Evolutionary conservation across 305 asterid species (phyloP).

Genomic region (Solanum aculeatissimum): DNA sequence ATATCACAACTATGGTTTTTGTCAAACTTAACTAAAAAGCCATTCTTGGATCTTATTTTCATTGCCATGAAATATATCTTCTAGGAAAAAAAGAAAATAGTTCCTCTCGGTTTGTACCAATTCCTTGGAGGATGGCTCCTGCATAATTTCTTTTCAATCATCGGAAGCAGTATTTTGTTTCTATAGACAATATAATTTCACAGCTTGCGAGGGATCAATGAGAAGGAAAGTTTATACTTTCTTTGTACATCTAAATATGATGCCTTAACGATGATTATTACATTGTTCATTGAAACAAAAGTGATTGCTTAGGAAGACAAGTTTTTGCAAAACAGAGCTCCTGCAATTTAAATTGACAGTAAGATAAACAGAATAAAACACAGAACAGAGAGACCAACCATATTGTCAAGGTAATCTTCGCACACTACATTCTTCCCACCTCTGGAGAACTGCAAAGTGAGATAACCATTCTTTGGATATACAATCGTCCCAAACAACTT

Average conservation of each 20-base stretch:
- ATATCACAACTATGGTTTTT: background rate
- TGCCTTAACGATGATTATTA: background rate
- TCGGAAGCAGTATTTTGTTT: background rate
- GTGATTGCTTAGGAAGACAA: background rate
- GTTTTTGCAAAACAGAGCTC: background rate
- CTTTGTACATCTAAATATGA: background rate
- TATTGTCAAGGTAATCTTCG: slow-evolving; percentile 75
- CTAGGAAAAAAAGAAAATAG: background rate
- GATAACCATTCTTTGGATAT: slow-evolving; percentile 74
- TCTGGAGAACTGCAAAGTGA: slow-evolving; percentile 75
- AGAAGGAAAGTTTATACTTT: background rate
- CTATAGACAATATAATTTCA: background rate
- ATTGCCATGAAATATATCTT: background rate
- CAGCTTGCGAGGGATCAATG: background rate
- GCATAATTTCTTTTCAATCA: background rate
- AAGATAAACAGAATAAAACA: background rate
- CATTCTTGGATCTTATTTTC: background rate
- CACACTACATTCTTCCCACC: slow-evolving; percentile 81
- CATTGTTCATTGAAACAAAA: background rate
- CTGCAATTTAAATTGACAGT: background rate
- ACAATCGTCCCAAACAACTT: slow-evolving; percentile 83
- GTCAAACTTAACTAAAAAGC: background rate
- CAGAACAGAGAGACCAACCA: slow-evolving; percentile 35
- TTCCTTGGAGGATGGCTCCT: background rate
- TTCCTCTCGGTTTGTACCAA: background rate